These are phyloP conservation scores for Blastobotrys muscicola DNA, from an alignment of 805 yeast genomes.

Conservation along the genomic window DNA sequence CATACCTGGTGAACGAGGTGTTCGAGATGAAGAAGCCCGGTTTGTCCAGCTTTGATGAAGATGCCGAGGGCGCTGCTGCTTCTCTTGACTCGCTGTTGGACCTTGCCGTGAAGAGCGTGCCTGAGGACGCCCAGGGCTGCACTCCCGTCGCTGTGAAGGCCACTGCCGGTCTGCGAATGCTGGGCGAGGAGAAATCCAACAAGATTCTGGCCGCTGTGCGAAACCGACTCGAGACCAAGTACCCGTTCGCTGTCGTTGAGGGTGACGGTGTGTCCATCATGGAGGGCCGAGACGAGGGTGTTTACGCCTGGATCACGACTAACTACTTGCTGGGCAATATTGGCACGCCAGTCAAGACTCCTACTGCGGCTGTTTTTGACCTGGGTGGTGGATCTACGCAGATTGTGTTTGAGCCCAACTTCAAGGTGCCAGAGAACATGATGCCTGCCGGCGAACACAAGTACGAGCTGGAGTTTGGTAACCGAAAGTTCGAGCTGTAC, in stretches of 20 bases:
- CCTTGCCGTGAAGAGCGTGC: slow-evolving; percentile 67
- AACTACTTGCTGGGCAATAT: slow-evolving; percentile 90
- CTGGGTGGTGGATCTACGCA: slow-evolving; percentile 98
- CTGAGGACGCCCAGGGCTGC: slow-evolving; percentile 61
- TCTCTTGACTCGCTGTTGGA: slow-evolving; percentile 77
- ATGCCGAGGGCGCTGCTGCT: slow-evolving; percentile 77
- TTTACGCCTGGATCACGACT: slow-evolving; percentile 96
- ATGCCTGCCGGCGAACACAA: slow-evolving; percentile 86
- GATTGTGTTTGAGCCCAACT: slow-evolving; percentile 94
- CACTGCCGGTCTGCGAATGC: slow-evolving; percentile 87
- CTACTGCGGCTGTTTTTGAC: slow-evolving; percentile 96
- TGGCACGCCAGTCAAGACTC: slow-evolving; percentile 59
- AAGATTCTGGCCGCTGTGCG: slow-evolving; percentile 71
- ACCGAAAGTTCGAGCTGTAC: slow-evolving; percentile 67
- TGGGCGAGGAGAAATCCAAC: slow-evolving; percentile 66
- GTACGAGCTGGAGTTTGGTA: slow-evolving; percentile 71
- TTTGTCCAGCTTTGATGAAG: slow-evolving; percentile 72
- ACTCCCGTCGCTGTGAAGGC: slow-evolving; percentile 96
- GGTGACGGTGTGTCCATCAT: slow-evolving; percentile 84
- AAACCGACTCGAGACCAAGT: slow-evolving; percentile 62
- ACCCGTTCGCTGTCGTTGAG: slow-evolving; percentile 85
- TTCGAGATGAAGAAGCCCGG: slow-evolving; percentile 92
- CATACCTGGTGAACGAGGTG: slow-evolving; percentile 65
- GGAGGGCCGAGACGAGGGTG: slow-evolving; percentile 98
- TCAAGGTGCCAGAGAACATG: slow-evolving; percentile 35